These are phyloP conservation scores for Camellia japonica DNA, from an alignment of 148 eudicot genomes.

Conservation along the genomic window DNA sequence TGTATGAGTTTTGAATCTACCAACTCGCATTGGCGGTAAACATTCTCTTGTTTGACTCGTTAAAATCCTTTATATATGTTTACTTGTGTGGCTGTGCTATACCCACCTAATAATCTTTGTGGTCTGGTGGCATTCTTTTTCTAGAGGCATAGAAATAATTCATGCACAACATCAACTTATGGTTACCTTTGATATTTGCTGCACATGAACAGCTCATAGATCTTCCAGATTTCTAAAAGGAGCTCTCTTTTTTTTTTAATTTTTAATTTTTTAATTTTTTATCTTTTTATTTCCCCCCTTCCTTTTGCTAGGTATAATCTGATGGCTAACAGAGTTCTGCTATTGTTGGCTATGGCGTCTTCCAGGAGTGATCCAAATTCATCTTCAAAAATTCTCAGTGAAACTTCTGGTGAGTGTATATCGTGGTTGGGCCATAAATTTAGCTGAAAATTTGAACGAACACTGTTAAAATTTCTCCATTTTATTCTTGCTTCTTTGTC, in stretches of 20 bases:
- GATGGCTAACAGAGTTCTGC: conserved; percentile 96
- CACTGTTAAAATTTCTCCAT: not conserved
- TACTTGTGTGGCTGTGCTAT: conserved; percentile 8
- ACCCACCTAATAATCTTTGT: not conserved
- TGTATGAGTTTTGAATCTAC: conserved; percentile 73
- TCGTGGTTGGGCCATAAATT: conserved; percentile 10
- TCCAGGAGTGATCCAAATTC: conserved; percentile 61
- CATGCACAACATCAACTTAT: not conserved
- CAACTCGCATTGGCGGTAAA: conserved; percentile 94
- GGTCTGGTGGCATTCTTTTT: not conserved
- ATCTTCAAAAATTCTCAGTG: conserved; percentile 60
- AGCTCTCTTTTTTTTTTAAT: not conserved
- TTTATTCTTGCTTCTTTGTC: not conserved
- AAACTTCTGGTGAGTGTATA: conserved; percentile 75
- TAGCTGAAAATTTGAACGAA: conserved; percentile 1
- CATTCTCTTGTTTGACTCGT: conserved; percentile 3
- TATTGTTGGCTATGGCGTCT: conserved; percentile 81
- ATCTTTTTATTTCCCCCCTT: no score
- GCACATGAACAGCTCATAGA: not conserved
- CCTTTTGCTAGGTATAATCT: conserved; percentile 73
- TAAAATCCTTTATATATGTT: not conserved
- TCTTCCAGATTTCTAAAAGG: not conserved
- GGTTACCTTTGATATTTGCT: not conserved
- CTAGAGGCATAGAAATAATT: not conserved
- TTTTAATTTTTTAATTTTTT: no score